Evolutionary conservation across 768 basidiomycete species (phyloP).

Genomic region (Tricholoma sp.): DNA sequence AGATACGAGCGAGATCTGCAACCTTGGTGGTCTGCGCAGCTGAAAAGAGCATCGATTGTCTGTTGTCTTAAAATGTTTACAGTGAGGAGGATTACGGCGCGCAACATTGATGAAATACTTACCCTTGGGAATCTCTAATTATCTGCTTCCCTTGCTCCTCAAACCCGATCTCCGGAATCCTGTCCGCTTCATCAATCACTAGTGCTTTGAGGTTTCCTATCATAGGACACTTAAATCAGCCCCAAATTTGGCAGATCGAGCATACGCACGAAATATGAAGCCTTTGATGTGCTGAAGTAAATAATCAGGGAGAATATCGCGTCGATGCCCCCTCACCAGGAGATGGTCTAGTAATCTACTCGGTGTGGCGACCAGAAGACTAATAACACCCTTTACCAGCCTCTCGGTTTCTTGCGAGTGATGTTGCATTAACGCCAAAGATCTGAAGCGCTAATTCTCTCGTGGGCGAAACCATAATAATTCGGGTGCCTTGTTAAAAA

Average conservation of each 20-base stretch:
- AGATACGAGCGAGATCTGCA: not conserved
- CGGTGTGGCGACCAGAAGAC: not conserved
- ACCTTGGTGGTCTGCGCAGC: not conserved
- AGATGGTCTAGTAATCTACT: not conserved
- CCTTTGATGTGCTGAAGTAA: not conserved
- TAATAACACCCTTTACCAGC: not conserved
- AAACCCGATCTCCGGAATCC: too few relatives aligned
- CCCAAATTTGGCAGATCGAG: too few relatives aligned
- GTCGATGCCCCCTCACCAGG: not conserved
- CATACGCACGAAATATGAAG: not conserved
- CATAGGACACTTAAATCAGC: too few relatives aligned
- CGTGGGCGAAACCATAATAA: not conserved
- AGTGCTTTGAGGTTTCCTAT: not conserved
- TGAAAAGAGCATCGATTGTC: not conserved
- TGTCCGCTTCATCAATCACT: too few relatives aligned
- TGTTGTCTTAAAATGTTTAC: not conserved
- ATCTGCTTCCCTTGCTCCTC: not conserved
- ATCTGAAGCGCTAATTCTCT: not conserved
- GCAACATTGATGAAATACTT: too few relatives aligned
- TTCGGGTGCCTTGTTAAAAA: too few relatives aligned
- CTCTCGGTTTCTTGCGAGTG: not conserved
- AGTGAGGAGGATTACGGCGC: too few relatives aligned
- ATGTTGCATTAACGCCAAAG: not conserved
- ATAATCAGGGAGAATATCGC: not conserved
- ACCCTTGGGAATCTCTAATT: not conserved